These are phyloP conservation scores for Cytidiella melzeri DNA, from an alignment of 768 basidiomycete genomes.

Conservation along the genomic window DNA sequence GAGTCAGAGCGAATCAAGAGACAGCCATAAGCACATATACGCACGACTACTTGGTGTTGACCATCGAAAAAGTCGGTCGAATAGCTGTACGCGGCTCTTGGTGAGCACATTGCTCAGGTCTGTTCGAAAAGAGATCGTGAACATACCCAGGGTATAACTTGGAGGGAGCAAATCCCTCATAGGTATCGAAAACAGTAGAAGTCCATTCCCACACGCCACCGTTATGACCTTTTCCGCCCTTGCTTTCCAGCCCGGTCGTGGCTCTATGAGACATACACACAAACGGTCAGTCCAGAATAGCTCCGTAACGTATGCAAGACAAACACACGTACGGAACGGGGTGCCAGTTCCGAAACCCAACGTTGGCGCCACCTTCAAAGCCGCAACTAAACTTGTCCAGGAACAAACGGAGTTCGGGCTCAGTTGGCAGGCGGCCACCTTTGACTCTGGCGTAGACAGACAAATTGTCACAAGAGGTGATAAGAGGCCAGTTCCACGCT, in stretches of 20 bases:
- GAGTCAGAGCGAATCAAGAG: too few relatives aligned
- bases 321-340: slow-evolving; percentile 72
- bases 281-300: not conserved
- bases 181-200: slow-evolving; percentile 62
- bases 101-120: not conserved
- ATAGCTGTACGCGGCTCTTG: slow-evolving; percentile 38
- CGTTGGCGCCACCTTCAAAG: slow-evolving; percentile 72
- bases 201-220: slow-evolving; percentile 99
- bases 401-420: slow-evolving; percentile 80
- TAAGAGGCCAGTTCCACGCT: slow-evolving; percentile 81
- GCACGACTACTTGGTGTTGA: slow-evolving; percentile 79
- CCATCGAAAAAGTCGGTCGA: slow-evolving; percentile 90
- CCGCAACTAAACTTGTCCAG: slow-evolving; percentile 67
- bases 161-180: slow-evolving; percentile 74
- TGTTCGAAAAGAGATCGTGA: not conserved
- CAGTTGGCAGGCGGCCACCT: slow-evolving; percentile 92
- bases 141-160: slow-evolving; percentile 79
- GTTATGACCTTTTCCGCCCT: slow-evolving; percentile 64
- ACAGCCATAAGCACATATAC: too few relatives aligned
- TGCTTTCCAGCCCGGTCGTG: slow-evolving; percentile 52
- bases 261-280: slow-evolving; percentile 41
- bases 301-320: not conserved
- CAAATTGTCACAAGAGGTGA: slow-evolving; percentile 72
- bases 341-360: slow-evolving; percentile 92
- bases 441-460: slow-evolving; percentile 77